Base-by-base conservation (phyloP, 2,329 filamentous ascomycete genomes). In the Penicillium sp. region DNA sequence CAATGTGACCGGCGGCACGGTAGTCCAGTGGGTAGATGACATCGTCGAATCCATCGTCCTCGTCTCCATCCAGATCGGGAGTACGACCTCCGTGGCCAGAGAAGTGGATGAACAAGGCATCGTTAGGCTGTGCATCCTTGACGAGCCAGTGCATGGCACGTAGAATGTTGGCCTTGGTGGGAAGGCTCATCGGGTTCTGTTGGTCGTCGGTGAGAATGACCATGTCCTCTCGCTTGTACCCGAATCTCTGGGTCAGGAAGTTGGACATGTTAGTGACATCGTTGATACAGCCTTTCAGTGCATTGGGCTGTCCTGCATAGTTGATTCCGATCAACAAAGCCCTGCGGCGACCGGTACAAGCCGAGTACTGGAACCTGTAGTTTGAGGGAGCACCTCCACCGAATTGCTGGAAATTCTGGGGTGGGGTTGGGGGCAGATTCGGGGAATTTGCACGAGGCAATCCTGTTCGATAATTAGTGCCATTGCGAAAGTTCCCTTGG, bases 121-220 rank as follows among this genome's bases (percentile, higher is more conserved):
- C 93, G 72, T 97, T 95, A 0, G 92, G 90, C 57, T 85, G 84
- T 6, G 93, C 93, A 70, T 95, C 92, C 75, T 95, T 95, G 59
- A 97, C 92, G n/a, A 97, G 81, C 93, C 93, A 97, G 70, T 97
- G 92, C 93, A 97, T 97, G 25, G 93, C 93, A 50, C 93, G 84
- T 19, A 97, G 75, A 54, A 97, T 96, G 71, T 97, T 97, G 64
- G 91, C 88, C 75, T 97, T 97, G 7, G 91, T 96, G 2, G 93
- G 93, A 74, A 96, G 88, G 75, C 91, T 96, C 89, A 97, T 92
- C n/a, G 91, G 91, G 68, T 96, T 96, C 70, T 92, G 88, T 78
- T 97, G 92, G 72, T 97, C 93, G 69, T 97, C 93, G 34, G 93
- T 97, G 70, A 97, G 82, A 61, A 94, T 89, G 38, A 97, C 93